Evolutionary conservation across 257 asterid genomes (phyloP).

Genomic region (Scutellaria barbata): DNA sequence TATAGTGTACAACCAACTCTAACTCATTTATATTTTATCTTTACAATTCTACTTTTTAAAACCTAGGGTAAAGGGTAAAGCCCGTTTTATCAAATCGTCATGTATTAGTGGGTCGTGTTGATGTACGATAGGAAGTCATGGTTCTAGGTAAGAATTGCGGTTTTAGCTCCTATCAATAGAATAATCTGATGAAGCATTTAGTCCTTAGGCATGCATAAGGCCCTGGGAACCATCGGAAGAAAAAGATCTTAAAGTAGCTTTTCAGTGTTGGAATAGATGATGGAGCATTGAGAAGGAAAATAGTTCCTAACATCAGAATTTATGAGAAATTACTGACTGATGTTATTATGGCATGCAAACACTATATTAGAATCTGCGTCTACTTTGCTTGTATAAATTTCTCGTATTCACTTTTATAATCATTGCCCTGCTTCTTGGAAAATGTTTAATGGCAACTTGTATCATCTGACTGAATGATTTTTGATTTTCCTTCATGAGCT

Average conservation of each 20-base stretch:
- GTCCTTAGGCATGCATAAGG: constrained; percentile 24
- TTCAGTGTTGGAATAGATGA: not conserved
- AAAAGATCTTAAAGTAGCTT: constrained; percentile 13
- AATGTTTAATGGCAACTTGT: constrained; percentile 15
- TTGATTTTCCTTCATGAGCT: constrained; percentile 23
- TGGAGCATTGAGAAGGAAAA: not conserved
- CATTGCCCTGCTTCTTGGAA: not conserved
- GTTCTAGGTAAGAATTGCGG: not conserved
- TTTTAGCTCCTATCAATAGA: not conserved
- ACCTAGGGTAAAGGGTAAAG: not conserved
- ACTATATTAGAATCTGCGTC: constrained; percentile 12
- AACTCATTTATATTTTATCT: not conserved
- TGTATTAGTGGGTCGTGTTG: not conserved
- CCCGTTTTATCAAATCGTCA: not conserved
- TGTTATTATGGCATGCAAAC: constrained; percentile 7
- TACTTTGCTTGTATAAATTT: constrained; percentile 5
- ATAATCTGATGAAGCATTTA: constrained; percentile 30
- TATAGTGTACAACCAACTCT: not conserved
- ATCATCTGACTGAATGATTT: constrained; percentile 8
- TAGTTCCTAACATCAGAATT: not conserved
- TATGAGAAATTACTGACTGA: not conserved
- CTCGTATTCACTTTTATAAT: constrained; percentile 12
- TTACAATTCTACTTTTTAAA: not conserved
- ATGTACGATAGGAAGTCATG: not conserved
- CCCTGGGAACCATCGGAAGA: not conserved